A percentile compares a stretch with the other conserved stretches of the same genome.
phyloP scores from a whole-genome alignment of 2,329 filamentous ascomycete species.

The Rutstroemia sp. region DNA sequence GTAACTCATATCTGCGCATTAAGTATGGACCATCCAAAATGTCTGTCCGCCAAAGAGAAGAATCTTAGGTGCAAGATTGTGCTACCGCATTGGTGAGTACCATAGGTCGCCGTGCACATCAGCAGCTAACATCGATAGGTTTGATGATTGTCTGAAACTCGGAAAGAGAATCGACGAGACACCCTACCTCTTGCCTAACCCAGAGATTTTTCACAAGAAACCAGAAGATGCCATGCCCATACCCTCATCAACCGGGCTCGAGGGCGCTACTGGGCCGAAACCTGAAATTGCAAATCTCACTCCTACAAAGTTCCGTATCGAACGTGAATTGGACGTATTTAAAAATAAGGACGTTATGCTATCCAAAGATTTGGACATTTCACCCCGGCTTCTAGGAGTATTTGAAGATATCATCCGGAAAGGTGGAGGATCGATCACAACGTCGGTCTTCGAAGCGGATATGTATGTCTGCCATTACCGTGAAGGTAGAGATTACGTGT shows the following conservation, averaged over 20 bases:
- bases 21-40: slow-evolving; percentile 66
- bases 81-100: slow-evolving; percentile 74
- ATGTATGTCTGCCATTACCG: slow-evolving; percentile 85
- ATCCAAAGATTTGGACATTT: slow-evolving; percentile 65
- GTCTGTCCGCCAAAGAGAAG: slow-evolving; percentile 54
- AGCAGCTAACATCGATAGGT: slow-evolving; percentile 48
- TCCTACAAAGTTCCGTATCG: slow-evolving; percentile 37
- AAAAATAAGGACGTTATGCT: slow-evolving; percentile 71
- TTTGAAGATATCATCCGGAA: slow-evolving; percentile 63
- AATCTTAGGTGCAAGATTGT: slow-evolving; percentile 72
- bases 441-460: slow-evolving; percentile 61
- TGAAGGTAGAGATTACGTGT: slow-evolving; percentile 69
- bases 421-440: slow-evolving; percentile 64
- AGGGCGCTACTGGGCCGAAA: slow-evolving; percentile 55
- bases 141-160: slow-evolving; percentile 91
- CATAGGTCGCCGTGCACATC: neutral
- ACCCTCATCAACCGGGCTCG: slow-evolving; percentile 51
- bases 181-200: slow-evolving; percentile 79
- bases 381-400: slow-evolving; percentile 55
- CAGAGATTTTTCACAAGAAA: slow-evolving; percentile 64
- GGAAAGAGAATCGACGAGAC: slow-evolving; percentile 84
- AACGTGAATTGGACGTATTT: slow-evolving; percentile 64
- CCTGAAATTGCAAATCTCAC: slow-evolving; percentile 33
- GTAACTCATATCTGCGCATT: slow-evolving; percentile 89
- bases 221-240: slow-evolving; percentile 50